Base-by-base conservation (phyloP, 2,329 filamentous ascomycete species). In the Exophiala aquamarina region DNA sequence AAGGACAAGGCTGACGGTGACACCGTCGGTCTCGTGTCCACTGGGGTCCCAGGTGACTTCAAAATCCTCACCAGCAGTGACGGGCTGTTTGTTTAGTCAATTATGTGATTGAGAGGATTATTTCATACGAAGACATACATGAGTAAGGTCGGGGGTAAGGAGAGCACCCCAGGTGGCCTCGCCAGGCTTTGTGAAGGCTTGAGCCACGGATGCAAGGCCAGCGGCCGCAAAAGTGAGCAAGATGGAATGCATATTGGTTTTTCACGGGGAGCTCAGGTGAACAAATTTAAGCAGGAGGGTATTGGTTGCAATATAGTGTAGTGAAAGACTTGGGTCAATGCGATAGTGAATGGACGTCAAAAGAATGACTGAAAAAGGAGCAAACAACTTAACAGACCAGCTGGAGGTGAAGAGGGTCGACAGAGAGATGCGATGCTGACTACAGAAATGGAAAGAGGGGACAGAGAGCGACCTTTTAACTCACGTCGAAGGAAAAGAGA, bases 161-260 rank as follows among this genome's bases (percentile, higher is more conserved):
- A 59, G 44, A n/a, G 57, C 36, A 17, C 57, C 57, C 45, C 50
- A 59, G 13, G 55, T 55, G 4, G 32, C 29, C 14, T 40, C 41
- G 6, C 19, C 36, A 4, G 57, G 57, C 31, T 51, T 40, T 35
- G 57, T 59, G 41, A 46, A 59, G 14, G 71, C 91, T 49, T 90
- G 82, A 15, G 97, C 79, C 1, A 84, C 71, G 10, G 82, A 81
- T 28, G 81, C 82, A 58, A 84, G 82, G 18, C 81, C 82, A n/a
- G 81, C 81, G n/a, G 81, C 81, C 17, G 74, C 76, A 57, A 75
- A 77, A 32, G 81, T 17, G 36, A 36, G 15, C 21, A 49, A 8
- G 23, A 47, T 4, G 11, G 52, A 52, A 39, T 41, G 46, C 52
- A 55, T 55, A 4, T 52, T 47, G 19, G 17, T 23, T 26, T 26